These are phyloP conservation scores for Cyberlindnera lachancei DNA, from an alignment of 805 yeast genomes.

Conservation along the genomic window DNA sequence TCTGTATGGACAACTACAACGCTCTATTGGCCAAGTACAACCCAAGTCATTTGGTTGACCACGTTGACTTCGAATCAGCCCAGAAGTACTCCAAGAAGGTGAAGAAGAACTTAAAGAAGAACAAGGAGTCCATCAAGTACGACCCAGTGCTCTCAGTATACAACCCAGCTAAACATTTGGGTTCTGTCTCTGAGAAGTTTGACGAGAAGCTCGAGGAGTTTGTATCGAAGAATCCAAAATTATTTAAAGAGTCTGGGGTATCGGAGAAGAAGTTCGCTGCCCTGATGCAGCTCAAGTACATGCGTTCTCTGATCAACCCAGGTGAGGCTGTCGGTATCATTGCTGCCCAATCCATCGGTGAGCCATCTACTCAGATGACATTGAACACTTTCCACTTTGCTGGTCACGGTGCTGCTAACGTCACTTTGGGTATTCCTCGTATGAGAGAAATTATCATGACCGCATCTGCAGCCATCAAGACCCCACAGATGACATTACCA, in stretches of 20 bases:
- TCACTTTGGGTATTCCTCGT: constrained; percentile 98
- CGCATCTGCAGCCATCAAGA: constrained; percentile 88
- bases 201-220: constrained; percentile 71
- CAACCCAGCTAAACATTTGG: constrained; percentile 86
- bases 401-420: constrained; percentile 99
- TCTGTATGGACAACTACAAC: constrained; percentile 87
- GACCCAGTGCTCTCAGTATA: constrained; percentile 85
- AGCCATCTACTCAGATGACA: constrained; percentile 99
- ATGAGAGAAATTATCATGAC: constrained; percentile 99
- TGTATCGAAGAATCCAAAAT: constrained; percentile 44
- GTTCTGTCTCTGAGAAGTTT: constrained; percentile 88
- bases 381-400: constrained; percentile 96
- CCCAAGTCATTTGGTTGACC: constrained; percentile 64
- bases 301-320: constrained; percentile 91
- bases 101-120: constrained; percentile 63
- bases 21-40: constrained; percentile 80
- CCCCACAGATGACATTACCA: constrained; percentile 99
- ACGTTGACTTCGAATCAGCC: constrained; percentile 82
- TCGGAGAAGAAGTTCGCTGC: constrained; percentile 84
- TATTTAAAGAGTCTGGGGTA: constrained; percentile 48
- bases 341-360: constrained; percentile 98
- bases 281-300: constrained; percentile 95
- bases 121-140: constrained; percentile 56
- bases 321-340: constrained; percentile 98
- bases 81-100: constrained; percentile 73